Conservation (phyloP, 345 rosid genomes). For the Dipteronia dyeriana region DNA sequence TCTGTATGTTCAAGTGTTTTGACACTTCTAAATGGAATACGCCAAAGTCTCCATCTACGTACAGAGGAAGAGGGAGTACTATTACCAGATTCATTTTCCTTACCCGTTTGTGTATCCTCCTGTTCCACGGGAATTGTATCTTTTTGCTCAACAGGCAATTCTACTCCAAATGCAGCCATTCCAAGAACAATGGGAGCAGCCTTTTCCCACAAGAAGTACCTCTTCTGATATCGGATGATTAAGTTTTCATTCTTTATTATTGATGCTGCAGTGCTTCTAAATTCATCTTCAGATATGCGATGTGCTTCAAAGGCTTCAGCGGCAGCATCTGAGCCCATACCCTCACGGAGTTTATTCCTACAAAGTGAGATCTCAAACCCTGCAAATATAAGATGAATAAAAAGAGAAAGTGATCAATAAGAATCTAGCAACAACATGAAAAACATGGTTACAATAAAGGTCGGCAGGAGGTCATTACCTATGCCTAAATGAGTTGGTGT, state of each 20-base stretch:
- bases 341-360: conserved; percentile 63
- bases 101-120: conserved; percentile 38
- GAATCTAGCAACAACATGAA: conserved; percentile 9
- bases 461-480: conserved; percentile 38
- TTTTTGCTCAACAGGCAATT: conserved; percentile 59
- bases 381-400: conserved; percentile 34
- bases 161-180: conserved; percentile 65
- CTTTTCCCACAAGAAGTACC: conserved; percentile 73
- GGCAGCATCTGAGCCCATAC: conserved; percentile 81
- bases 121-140: conserved; percentile 66
- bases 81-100: conserved; percentile 40
- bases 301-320: conserved; percentile 71
- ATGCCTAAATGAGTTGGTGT: conserved; percentile 25
- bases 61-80: conserved; percentile 53
- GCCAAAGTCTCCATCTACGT: conserved; percentile 89
- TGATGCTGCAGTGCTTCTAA: conserved; percentile 49
- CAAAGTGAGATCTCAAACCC: conserved; percentile 88
- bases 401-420: conserved; percentile 24
- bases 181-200: conserved; percentile 85
- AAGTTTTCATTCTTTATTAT: conserved; percentile 69
- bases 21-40: conserved; percentile 76
- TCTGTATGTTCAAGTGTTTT: conserved; percentile 66
- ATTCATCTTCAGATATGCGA: conserved; percentile 63
- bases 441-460: conserved; percentile 9
- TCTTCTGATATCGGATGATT: conserved; percentile 54